phyloP scores from a whole-genome alignment of 208 protist species.

The Trypanosoma avium region DNA sequence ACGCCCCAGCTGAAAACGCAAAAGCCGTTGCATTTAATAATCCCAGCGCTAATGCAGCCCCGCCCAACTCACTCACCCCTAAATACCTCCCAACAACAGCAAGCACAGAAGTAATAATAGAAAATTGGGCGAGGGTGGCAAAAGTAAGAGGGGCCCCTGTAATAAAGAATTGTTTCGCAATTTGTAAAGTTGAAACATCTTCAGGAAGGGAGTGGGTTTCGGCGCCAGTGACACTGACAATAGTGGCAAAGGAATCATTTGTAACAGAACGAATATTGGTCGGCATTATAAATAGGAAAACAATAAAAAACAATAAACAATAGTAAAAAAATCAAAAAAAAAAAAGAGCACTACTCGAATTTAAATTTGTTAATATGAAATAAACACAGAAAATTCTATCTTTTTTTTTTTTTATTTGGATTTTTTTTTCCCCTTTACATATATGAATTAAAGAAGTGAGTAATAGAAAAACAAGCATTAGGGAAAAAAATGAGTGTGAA shows the following conservation, averaged over 20 bases:
- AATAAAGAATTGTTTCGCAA: conserved; percentile 66
- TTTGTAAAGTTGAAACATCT: conserved; percentile 30
- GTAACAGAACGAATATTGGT: not conserved
- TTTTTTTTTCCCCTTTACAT: too few species aligned
- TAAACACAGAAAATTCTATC: too few species aligned
- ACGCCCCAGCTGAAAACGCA: conserved; percentile 81
- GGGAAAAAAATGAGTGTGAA: too few species aligned
- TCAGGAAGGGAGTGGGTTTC: not conserved
- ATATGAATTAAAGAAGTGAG: too few species aligned
- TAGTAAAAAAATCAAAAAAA: too few species aligned
- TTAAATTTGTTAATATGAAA: too few species aligned
- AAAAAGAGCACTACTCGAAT: too few species aligned
- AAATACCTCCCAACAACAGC: conserved; percentile 59
- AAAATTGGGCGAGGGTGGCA: conserved; percentile 77
- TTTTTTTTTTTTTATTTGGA: too few species aligned
- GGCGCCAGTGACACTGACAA: not conserved
- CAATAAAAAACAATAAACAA: too few species aligned
- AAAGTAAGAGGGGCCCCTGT: conserved; percentile 68
- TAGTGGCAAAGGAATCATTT: conserved; percentile 17
- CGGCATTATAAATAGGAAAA: too few species aligned
- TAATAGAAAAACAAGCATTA: too few species aligned
- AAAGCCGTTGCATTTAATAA: conserved; percentile 86
- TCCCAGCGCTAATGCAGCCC: conserved; percentile 66
- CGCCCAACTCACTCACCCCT: conserved; percentile 66
- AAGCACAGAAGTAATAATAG: conserved; percentile 69